phyloP scores from a whole-genome alignment of 2,329 filamentous ascomycete species.

The Cytospora paraplurivora region DNA sequence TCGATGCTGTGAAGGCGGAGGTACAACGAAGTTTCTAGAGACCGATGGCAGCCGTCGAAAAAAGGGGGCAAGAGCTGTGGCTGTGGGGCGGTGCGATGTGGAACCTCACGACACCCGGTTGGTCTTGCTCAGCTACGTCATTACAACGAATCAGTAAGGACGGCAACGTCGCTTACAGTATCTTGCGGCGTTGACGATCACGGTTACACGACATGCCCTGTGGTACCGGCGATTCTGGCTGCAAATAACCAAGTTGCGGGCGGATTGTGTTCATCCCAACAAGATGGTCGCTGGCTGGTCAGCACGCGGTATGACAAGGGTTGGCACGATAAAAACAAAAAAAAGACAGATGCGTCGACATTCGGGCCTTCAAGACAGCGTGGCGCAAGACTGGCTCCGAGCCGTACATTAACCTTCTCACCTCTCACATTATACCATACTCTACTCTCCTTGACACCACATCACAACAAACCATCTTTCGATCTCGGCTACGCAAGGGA shows the following conservation, averaged over 20 bases:
- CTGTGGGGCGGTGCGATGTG: slow-evolving; percentile 23
- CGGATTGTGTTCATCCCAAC: slow-evolving; percentile 15
- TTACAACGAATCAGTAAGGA: slow-evolving; percentile 7
- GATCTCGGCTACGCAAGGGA: slow-evolving; percentile 3
- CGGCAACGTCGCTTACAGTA: slow-evolving; percentile 16
- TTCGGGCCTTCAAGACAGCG: slow-evolving; percentile 12
- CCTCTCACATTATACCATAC: slow-evolving; percentile 11
- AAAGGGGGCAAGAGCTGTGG: slow-evolving; percentile 14
- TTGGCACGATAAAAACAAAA: slow-evolving; percentile 8
- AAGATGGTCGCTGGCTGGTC: slow-evolving; percentile 22
- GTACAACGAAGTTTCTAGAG: slow-evolving; percentile 1
- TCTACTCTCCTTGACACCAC: slow-evolving; percentile 2
- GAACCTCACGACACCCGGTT: slow-evolving; percentile 21
- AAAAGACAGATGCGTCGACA: slow-evolving; percentile 3
- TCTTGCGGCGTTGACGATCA: background rate
- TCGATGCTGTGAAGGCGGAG: background rate
- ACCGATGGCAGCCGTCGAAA: slow-evolving; percentile 12
- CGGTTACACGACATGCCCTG: slow-evolving; percentile 32
- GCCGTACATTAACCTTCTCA: background rate
- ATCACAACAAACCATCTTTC: slow-evolving; percentile 1
- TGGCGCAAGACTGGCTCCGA: background rate
- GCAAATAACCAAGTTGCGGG: slow-evolving; percentile 9
- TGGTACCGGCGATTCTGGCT: slow-evolving; percentile 28
- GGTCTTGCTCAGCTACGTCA: slow-evolving; percentile 22
- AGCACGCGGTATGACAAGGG: slow-evolving; percentile 13